Evolutionary conservation across 305 asterid genomes (phyloP).

Genomic region (Lippia alba): DNA sequence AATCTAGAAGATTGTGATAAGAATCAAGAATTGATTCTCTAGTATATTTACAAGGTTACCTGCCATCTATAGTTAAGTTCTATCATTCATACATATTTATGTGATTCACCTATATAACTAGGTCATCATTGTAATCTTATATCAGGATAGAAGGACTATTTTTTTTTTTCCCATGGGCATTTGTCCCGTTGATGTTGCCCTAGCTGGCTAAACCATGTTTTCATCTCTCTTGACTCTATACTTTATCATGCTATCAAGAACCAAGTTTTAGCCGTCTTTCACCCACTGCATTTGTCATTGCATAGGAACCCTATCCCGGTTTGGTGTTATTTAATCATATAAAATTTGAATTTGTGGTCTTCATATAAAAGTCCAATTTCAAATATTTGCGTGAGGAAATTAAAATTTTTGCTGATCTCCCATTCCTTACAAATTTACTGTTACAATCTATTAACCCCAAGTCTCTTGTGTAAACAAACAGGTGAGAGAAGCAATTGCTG

Average conservation of each 20-base stretch:
- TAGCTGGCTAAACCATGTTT: too few relatives aligned
- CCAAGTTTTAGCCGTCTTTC: too few relatives aligned
- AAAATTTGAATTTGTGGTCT: constrained; percentile 16
- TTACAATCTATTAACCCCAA: constrained; percentile 33
- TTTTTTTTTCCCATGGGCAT: too few relatives aligned
- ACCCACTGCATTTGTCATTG: background rate
- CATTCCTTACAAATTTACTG: constrained; percentile 34
- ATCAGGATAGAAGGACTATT: too few relatives aligned
- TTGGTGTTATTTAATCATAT: constrained; percentile 5
- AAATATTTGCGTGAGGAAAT: constrained; percentile 26
- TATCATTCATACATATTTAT: too few relatives aligned
- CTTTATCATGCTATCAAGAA: too few relatives aligned
- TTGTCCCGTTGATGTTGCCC: too few relatives aligned
- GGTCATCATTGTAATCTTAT: too few relatives aligned
- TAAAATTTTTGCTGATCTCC: constrained; percentile 24
- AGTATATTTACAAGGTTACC: constrained; percentile 2
- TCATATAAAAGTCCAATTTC: constrained; percentile 23
- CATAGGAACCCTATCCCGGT: too few relatives aligned
- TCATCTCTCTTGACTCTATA: too few relatives aligned
- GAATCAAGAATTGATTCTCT: constrained; percentile 4
- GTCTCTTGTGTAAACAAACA: constrained; percentile 52
- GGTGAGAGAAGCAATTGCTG: constrained; percentile 99
- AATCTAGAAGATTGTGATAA: constrained; percentile 13
- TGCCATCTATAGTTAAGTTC: too few relatives aligned
- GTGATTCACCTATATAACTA: too few relatives aligned